These are phyloP conservation scores for Apocynum venetum DNA, from an alignment of 257 asterid genomes.

Conservation along the genomic window DNA sequence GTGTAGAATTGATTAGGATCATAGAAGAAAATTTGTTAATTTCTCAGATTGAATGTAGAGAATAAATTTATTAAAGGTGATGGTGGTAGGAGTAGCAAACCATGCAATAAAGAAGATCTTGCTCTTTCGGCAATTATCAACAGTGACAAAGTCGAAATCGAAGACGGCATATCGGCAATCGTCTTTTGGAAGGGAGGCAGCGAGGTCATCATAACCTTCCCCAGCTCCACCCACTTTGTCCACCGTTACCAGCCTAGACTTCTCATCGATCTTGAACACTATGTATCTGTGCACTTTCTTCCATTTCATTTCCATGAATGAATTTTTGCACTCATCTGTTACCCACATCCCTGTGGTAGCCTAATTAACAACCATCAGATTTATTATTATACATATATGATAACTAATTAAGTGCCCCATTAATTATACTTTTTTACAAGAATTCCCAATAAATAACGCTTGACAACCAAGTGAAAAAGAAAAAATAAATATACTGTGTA, in stretches of 20 bases:
- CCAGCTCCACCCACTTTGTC: constrained; percentile 80
- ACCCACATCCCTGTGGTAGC: constrained; percentile 87
- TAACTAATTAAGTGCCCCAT: too few relatives aligned
- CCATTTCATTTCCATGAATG: constrained; percentile 96
- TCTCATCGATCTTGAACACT: constrained; percentile 82
- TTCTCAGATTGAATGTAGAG: not conserved
- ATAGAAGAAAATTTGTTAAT: too few relatives aligned
- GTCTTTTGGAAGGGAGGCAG: constrained; percentile 73
- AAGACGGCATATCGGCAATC: constrained; percentile 90
- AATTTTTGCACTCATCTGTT: constrained; percentile 75
- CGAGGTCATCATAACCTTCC: constrained; percentile 66
- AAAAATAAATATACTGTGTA: constrained; percentile 9
- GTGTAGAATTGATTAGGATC: too few relatives aligned
- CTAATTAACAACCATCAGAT: constrained; percentile 14
- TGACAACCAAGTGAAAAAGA: not conserved
- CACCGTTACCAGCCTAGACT: constrained; percentile 52
- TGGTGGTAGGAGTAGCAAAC: constrained; percentile 21
- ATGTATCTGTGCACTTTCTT: constrained; percentile 75
- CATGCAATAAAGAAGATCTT: constrained; percentile 97
- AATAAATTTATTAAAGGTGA: not conserved
- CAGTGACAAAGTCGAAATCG: constrained; percentile 84
- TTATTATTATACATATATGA: too few relatives aligned
- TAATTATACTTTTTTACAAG: too few relatives aligned
- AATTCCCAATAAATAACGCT: not conserved
- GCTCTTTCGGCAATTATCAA: constrained; percentile 86